A percentile compares a stretch with the other conserved stretches of the same genome.
Conservation (phyloP, 1,139 yeast genomes). For the Spencermartinsiella ligniputridi region DNA sequence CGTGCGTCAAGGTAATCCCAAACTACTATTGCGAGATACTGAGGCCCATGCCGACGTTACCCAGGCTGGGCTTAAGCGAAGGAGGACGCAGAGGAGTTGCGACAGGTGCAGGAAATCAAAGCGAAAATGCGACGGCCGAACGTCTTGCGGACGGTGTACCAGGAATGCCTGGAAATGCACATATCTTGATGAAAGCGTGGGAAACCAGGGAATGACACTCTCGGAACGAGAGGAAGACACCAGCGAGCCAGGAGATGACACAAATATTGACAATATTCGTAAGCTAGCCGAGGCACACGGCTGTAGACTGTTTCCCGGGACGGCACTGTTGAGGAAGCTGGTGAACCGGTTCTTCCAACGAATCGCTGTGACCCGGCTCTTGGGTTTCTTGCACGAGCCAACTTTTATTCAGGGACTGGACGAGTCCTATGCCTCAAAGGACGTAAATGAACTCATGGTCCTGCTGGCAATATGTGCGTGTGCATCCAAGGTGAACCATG, state of each 20-base stretch:
- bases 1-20: neutral
- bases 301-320: slow-evolving; percentile 4
- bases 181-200: neutral
- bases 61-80: slow-evolving; percentile 10
- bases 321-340: neutral
- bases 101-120: slow-evolving; percentile 7
- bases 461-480: slow-evolving; percentile 7
- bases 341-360: slow-evolving; percentile 5
- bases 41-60: slow-evolving; percentile 2
- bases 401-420: slow-evolving; percentile 6
- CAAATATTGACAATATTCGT: slow-evolving; percentile 2
- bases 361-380: slow-evolving; percentile 4
- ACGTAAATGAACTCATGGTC: slow-evolving; percentile 5
- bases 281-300: slow-evolving; percentile 3
- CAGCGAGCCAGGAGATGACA: neutral
- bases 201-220: neutral
- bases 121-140: slow-evolving; percentile 9
- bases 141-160: slow-evolving; percentile 5
- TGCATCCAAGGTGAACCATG: slow-evolving; percentile 8
- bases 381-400: slow-evolving; percentile 11
- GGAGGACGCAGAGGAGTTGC: slow-evolving; percentile 7
- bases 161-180: neutral
- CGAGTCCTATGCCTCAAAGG: neutral
- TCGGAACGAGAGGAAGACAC: neutral
- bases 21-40: neutral